Evolutionary conservation across 2,329 filamentous ascomycete genomes (phyloP).

Genomic region (Botrytis porri): DNA sequence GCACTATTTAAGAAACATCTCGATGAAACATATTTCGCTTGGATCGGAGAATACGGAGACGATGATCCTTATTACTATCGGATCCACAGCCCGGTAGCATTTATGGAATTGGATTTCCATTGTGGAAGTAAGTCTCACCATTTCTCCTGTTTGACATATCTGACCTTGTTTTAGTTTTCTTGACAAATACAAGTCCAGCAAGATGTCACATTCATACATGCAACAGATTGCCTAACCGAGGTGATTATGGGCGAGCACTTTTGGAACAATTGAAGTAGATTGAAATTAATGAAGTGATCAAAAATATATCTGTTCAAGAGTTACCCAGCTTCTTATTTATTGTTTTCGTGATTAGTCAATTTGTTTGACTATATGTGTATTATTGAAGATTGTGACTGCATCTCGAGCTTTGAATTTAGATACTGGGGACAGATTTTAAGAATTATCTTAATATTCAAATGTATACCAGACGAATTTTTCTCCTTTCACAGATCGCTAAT

Average conservation of each 20-base stretch:
- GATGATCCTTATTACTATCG: conserved; percentile 74
- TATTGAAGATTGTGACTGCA: background rate
- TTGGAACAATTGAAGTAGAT: conserved; percentile 22
- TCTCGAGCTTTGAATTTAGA: background rate
- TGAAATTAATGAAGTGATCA: background rate
- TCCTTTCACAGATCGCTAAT: background rate
- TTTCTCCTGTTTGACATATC: background rate
- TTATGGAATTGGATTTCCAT: conserved; percentile 78
- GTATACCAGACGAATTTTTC: background rate
- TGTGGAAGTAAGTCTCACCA: conserved; percentile 49
- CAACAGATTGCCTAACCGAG: conserved; percentile 67
- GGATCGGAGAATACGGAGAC: conserved; percentile 69
- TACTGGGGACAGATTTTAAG: background rate
- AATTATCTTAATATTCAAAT: background rate
- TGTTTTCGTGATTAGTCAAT: background rate
- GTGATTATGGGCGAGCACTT: conserved; percentile 64
- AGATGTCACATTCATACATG: conserved; percentile 80
- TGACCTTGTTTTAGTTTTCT: conserved; percentile 52
- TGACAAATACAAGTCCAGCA: conserved; percentile 68
- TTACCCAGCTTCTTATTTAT: background rate
- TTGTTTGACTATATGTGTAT: background rate
- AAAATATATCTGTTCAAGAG: background rate
- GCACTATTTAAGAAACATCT: conserved; percentile 54
- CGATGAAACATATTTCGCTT: conserved; percentile 73
- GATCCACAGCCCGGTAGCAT: conserved; percentile 70